Evolutionary conservation across 1,284 basidiomycete species (phyloP), one percentile per base, ranked within the genome.

Genomic region (Amylostereum chailletii): DNA sequence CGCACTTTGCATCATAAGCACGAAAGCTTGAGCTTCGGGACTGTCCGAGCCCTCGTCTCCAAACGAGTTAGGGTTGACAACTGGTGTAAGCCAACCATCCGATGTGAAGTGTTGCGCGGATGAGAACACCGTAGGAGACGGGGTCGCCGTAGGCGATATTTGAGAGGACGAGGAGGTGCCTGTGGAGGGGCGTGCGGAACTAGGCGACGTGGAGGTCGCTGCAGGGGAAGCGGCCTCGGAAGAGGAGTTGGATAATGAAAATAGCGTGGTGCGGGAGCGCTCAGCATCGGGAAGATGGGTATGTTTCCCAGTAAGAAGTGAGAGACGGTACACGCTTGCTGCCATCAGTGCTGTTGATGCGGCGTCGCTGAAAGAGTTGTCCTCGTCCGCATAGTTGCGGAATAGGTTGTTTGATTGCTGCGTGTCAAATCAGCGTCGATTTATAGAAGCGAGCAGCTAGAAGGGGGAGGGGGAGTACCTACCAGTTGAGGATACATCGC

Each of bases 321-420:
- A 76, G 45, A 84, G 69, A 5, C 84, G 76, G 65, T 90, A 91
- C 3, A 89, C 86, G 0, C 86, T 81, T 49, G 82, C 75, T 0
- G 90, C 87, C 47, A 94, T 69, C 34, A 95, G 73, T 0, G 90
- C 81, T 0, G 88, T 83, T 4, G 82, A 81, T 0, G 89, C 68
- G 0, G 83, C 77, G 57, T 95, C 92, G 58, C 79, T 74, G 60
- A 94, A 94, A 42, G 80, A 76, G 1, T 66, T 51, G 34, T 53
- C 58, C 42, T 80, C 66, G 62, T 84, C 78, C 19, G 82, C 76
- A 62, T 94, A 94, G 67, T 94, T 94, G 41, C 73, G 71, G 61
- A 94, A 82, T 4, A 90, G 67, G 34, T 75, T 73, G 6, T 68
- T 74, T 19, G 67, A 57, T 54, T 79, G 71, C 76, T 81, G 54